phyloP scores from a whole-genome alignment of 169 alveolate genomes.

The Plasmodium cynomolgi region DNA sequence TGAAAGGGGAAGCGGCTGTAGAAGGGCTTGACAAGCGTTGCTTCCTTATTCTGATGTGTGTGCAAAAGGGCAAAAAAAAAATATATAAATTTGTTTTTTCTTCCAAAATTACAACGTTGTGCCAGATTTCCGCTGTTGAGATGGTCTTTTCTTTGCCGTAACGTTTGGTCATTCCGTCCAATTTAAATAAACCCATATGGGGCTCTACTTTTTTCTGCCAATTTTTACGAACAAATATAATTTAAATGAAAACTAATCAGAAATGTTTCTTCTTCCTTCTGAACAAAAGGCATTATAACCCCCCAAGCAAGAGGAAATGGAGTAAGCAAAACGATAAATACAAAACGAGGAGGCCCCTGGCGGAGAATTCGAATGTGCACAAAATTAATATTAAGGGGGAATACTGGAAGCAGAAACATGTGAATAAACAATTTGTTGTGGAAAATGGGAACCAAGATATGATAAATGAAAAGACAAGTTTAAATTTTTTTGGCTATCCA shows the following conservation, averaged over 20 bases:
- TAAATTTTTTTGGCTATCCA: constrained; percentile 87
- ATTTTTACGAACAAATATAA: background rate
- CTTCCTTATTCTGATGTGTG: background rate
- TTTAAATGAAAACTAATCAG: constrained; percentile 27
- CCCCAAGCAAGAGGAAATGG: constrained; percentile 82
- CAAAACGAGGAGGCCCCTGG: constrained; percentile 86
- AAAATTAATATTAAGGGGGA: constrained; percentile 86
- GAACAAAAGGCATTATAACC: constrained; percentile 55
- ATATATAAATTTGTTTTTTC: background rate
- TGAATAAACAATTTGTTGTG: constrained; percentile 78
- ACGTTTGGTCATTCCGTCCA: background rate
- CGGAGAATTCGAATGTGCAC: constrained; percentile 82
- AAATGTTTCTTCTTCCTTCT: constrained; percentile 7
- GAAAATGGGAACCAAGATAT: constrained; percentile 66
- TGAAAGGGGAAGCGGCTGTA: background rate
- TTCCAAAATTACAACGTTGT: background rate
- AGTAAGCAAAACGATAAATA: constrained; percentile 86
- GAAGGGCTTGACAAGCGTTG: background rate
- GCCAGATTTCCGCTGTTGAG: background rate
- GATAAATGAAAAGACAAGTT: constrained; percentile 70
- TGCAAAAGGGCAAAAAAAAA: background rate
- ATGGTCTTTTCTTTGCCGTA: background rate
- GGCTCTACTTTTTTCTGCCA: background rate
- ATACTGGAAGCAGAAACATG: constrained; percentile 85
- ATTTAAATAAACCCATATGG: background rate